Conservation (phyloP, 148 eudicot genomes). For the Camellia granthamiana region DNA sequence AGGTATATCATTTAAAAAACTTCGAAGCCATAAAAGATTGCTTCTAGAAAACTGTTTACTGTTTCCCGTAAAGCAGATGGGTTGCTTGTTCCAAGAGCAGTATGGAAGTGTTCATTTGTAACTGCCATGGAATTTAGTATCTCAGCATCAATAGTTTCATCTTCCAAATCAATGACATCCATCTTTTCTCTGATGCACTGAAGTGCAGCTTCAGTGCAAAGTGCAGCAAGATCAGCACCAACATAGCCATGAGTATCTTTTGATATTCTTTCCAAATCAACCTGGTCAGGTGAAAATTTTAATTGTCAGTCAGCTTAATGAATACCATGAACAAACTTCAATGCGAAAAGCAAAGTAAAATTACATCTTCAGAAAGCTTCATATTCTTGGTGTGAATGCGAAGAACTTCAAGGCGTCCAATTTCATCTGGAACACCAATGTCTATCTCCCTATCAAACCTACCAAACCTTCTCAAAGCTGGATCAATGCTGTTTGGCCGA, state of each 20-base stretch:
- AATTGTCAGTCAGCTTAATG: background rate
- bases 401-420: slow-evolving; percentile 45
- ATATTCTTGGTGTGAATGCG: slow-evolving; percentile 54
- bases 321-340: background rate
- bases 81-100: slow-evolving; percentile 41
- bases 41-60: slow-evolving; percentile 15
- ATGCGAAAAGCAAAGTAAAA: background rate
- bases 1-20: background rate
- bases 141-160: slow-evolving; percentile 48
- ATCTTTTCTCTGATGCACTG: slow-evolving; percentile 49
- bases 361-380: slow-evolving; percentile 43
- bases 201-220: slow-evolving; percentile 50
- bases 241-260: slow-evolving; percentile 48
- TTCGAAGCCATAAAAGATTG: background rate
- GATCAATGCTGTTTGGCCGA: slow-evolving; percentile 39
- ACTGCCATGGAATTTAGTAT: slow-evolving; percentile 47
- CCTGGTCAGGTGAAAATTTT: slow-evolving; percentile 16
- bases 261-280: slow-evolving; percentile 39
- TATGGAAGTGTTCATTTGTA: slow-evolving; percentile 36
- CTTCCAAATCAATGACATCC: slow-evolving; percentile 49
- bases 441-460: slow-evolving; percentile 42
- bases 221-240: slow-evolving; percentile 48
- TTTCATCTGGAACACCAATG: slow-evolving; percentile 46
- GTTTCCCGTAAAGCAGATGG: slow-evolving; percentile 47
- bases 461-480: slow-evolving; percentile 39